Evolutionary conservation across 352 stramenopile species (phyloP).

Genomic region (Pythium pectinolyticum): DNA sequence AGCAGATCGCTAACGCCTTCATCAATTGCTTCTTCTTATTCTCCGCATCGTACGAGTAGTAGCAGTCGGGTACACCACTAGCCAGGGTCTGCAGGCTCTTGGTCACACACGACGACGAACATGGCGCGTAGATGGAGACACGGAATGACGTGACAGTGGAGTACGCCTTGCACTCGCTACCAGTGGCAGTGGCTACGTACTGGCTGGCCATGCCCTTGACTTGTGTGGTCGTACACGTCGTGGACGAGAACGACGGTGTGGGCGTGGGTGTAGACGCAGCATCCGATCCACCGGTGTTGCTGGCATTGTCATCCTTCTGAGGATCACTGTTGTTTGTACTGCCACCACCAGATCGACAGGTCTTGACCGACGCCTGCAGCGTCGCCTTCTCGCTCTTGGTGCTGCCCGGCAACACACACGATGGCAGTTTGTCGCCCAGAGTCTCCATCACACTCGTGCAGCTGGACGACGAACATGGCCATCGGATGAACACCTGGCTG

Average conservation of each 20-base stretch:
- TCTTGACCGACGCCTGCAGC: neutral
- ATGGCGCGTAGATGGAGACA: slow-evolving; percentile 33
- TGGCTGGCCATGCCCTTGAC: slow-evolving; percentile 28
- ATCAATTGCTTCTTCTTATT: slow-evolving; percentile 37
- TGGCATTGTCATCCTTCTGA: too few relatives aligned
- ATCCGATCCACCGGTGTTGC: too few relatives aligned
- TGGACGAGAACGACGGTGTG: neutral
- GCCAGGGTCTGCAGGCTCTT: slow-evolving; percentile 20
- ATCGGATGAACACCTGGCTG: neutral
- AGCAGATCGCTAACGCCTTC: slow-evolving; percentile 1
- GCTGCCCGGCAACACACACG: neutral
- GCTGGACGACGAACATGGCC: neutral
- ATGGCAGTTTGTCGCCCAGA: neutral
- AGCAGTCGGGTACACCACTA: slow-evolving; percentile 32
- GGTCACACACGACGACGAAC: slow-evolving; percentile 29
- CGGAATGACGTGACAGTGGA: slow-evolving; percentile 19
- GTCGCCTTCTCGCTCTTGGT: neutral
- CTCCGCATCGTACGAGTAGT: slow-evolving; percentile 31
- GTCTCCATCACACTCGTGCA: slow-evolving; percentile 3
- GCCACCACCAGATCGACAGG: neutral
- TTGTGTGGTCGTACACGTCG: slow-evolving; percentile 4
- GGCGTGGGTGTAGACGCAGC: neutral
- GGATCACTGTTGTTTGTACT: neutral
- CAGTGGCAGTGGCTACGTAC: slow-evolving; percentile 34
- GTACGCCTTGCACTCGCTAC: slow-evolving; percentile 26